Base-by-base conservation (phyloP, 768 basidiomycete species). In the Phylloporus rhodoxanthus region DNA sequence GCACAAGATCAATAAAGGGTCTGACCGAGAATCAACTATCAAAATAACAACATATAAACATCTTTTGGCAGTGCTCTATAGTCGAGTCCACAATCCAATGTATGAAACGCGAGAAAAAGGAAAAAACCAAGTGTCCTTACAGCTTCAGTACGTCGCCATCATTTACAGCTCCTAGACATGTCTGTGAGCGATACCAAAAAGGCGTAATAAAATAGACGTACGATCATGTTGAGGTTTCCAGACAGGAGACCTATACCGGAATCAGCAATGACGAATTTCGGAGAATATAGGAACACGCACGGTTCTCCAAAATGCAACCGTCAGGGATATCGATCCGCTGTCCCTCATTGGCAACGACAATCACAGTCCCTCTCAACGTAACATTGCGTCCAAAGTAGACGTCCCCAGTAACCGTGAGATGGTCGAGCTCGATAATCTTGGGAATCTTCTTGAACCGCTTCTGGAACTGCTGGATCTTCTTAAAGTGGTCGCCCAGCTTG, bases 381-480 rank as follows among this genome's bases (percentile, higher is more conserved):
- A 81, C 75, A 57, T 81, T 80, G 62, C 82, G 76, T 43, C 83
- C 82, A 64, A 84, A 82, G 68, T 74, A 73, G 42, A 85, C 80
- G 55, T 84, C 82, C 23, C 83, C 82, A 25, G 80, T 77, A 48
- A 86, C 81, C 20, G 85, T 87, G 60, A 87, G 71, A 65, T 87
- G 85, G 68, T 86, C 85, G 39, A 85, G 74, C 65, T 87, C 85
- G 53, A 82, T 69, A 56, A 86, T 81, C 65, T 78, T 78, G 30
- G 85, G 85, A 48, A 87, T 84, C 65, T 80, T 79, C 70, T 82
- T 81, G 80, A 86, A 85, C 13, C 84, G 77, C 61, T 84, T 83
- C 69, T 85, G 81, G 72, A 85, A 85, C 57, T 81, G 68, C 44
- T 71, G 71, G 48, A 80, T 79, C 76, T 87, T 87, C 75, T 86